Evolutionary conservation across 2,329 filamentous ascomycete genomes (phyloP), one percentile per base, ranked within the genome.

Genomic region (Daldinia sp.): DNA sequence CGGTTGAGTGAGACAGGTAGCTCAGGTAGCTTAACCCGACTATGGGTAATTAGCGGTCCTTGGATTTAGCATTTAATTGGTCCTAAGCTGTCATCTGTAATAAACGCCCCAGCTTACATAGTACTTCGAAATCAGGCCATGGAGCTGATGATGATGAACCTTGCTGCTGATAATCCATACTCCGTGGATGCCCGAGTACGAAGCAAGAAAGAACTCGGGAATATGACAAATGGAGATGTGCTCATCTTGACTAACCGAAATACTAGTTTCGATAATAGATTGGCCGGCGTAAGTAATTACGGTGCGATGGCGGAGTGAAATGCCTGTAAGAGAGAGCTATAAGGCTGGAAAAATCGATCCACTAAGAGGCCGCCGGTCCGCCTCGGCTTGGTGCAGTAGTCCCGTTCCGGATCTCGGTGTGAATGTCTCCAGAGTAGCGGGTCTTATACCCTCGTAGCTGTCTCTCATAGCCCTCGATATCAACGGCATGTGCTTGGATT

Each of bases 331-430:
- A 59, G 23, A 41, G 55, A 58, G 55, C 26, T 68, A 65, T 71
- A 71, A 71, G 69, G 69, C 69, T 71, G 66, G 69, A 62, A 33
- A 60, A 63, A 20, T 60, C 53, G 57, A 60, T 42, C 62, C 66
- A 69, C 66, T 60, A 42, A 60, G 66, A 64, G 56, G 69, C 55
- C 54, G 51, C 65, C 60, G 63, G 51, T 58, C 60, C 65, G 69
- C 51, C 33, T 58, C 63, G 57, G 60, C 57, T 69, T 63, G 66
- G 63, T 67, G 63, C 65, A 63, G 65, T 50, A 66, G 46, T 68
- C 69, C 69, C 60, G 60, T 69, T 71, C 51, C 63, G 63, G 65
- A 50, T 57, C 66, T 71, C 69, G 68, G 68, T 71, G 65, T 71
- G 60, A 30, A 64, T 48, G 56, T 69, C 51, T 64, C 68, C 65